A percentile compares a stretch with the other conserved stretches of the same genome.
Conservation (phyloP, 192 early-diverging fungal genomes). For the Geranomyces michiganensis region DNA sequence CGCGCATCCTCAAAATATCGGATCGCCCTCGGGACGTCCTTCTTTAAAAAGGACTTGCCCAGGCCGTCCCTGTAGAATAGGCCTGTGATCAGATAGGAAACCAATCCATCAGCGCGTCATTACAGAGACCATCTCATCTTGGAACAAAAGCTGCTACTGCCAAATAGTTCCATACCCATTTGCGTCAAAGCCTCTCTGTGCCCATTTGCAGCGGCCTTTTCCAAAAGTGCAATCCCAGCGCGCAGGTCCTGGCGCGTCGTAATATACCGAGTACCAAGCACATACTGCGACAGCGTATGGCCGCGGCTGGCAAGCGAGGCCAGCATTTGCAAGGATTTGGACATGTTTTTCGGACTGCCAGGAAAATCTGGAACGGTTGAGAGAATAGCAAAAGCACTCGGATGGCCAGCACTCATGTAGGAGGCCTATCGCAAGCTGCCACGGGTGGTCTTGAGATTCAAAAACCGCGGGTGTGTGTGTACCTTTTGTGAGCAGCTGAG, state of each 20-base stretch:
- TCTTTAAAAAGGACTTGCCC: conserved; percentile 17
- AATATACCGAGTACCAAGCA: conserved; percentile 25
- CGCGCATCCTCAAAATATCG: conserved; percentile 35
- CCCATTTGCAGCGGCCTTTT: conserved; percentile 28
- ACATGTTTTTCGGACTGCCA: not conserved
- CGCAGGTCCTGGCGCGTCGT: conserved; percentile 3
- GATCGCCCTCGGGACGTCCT: conserved; percentile 29
- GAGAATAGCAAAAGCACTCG: too few species aligned
- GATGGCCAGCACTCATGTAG: too few species aligned
- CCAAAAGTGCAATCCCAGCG: conserved; percentile 28
- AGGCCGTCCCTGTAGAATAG: conserved; percentile 34
- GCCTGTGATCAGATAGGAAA: conserved; percentile 9
- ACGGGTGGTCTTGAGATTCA: conserved; percentile 5
- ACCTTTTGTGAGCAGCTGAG: conserved; percentile 29
- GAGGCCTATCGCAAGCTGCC: too few species aligned
- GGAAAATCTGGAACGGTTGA: not conserved
- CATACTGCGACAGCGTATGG: conserved; percentile 31
- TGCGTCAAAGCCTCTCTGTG: conserved; percentile 30
- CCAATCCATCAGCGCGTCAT: too few species aligned
- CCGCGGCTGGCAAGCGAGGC: conserved; percentile 9
- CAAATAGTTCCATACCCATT: conserved; percentile 40
- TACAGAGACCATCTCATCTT: too few species aligned
- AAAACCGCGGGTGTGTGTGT: not conserved
- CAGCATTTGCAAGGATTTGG: conserved; percentile 15
- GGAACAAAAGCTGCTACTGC: too few species aligned